Evolutionary conservation across 2,329 filamentous ascomycete genomes (phyloP).

Genomic region (Aphanocladium album): DNA sequence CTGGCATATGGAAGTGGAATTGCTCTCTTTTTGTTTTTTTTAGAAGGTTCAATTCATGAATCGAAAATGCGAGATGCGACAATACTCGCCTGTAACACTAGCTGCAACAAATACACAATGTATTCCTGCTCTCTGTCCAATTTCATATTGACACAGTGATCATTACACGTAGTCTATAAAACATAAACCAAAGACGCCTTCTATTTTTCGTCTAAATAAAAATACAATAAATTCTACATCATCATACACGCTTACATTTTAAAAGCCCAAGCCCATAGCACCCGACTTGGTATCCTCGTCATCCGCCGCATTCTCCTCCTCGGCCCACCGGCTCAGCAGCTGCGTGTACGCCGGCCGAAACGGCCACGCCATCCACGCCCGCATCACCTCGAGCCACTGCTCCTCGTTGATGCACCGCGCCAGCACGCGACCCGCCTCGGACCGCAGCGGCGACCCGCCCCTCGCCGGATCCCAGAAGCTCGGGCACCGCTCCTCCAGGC

Average conservation of each 20-base stretch:
- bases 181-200: not conserved
- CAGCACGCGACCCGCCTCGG: constrained; percentile 29
- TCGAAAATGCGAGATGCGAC: too few relatives aligned
- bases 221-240: not conserved
- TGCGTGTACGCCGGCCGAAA: constrained; percentile 49
- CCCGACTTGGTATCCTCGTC: constrained; percentile 23
- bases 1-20: not conserved
- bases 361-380: constrained; percentile 61
- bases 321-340: constrained; percentile 39
- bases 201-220: not conserved
- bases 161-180: too few relatives aligned
- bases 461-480: constrained; percentile 41
- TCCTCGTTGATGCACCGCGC: constrained; percentile 45
- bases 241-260: not conserved
- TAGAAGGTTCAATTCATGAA: too few relatives aligned
- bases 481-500: constrained; percentile 38
- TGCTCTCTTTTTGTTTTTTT: too few relatives aligned
- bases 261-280: constrained; percentile 17
- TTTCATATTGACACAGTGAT: too few relatives aligned
- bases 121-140: too few relatives aligned
- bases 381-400: constrained; percentile 54
- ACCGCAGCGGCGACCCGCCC: constrained; percentile 39
- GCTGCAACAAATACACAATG: too few relatives aligned
- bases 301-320: constrained; percentile 22
- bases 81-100: too few relatives aligned